Evolutionary conservation across 75 land plant species (phyloP).

Genomic region (Pseudotsuga menziesii): DNA sequence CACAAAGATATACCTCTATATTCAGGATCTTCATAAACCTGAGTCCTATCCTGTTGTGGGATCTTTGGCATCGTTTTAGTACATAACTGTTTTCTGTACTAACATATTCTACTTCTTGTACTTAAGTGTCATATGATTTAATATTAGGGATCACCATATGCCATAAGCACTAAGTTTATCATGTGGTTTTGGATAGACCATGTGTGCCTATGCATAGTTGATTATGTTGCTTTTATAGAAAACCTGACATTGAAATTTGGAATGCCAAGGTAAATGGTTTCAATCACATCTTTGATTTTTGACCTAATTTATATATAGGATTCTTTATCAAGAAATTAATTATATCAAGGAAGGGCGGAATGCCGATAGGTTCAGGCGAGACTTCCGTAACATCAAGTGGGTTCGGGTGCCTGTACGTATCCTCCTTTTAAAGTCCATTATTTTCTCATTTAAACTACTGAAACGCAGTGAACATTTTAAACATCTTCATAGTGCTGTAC

Average conservation of each 20-base stretch:
- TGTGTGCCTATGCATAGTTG: neutral
- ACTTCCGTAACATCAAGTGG: conserved; percentile 95
- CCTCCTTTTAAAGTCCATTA: neutral
- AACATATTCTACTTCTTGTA: neutral
- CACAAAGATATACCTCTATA: neutral
- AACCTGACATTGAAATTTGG: neutral
- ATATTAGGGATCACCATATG: neutral
- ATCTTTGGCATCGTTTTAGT: too few species aligned
- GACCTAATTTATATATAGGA: conserved; percentile 38
- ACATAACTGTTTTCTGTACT: neutral
- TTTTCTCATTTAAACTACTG: neutral
- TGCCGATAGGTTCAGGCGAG: conserved; percentile 91
- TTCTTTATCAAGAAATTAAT: conserved; percentile 94
- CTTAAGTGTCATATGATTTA: neutral
- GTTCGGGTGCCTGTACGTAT: conserved; percentile 93
- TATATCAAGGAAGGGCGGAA: conserved; percentile 97
- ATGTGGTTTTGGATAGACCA: too few species aligned
- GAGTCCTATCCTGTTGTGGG: too few species aligned
- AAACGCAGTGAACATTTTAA: neutral
- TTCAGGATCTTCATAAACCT: too few species aligned
- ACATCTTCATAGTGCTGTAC: neutral
- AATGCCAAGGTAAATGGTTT: neutral
- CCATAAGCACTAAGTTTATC: neutral
- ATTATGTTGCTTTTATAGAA: neutral
- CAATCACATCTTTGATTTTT: neutral